Evolutionary conservation across 805 yeast genomes (phyloP).

Genomic region (Spathaspora hagerdaliae): DNA sequence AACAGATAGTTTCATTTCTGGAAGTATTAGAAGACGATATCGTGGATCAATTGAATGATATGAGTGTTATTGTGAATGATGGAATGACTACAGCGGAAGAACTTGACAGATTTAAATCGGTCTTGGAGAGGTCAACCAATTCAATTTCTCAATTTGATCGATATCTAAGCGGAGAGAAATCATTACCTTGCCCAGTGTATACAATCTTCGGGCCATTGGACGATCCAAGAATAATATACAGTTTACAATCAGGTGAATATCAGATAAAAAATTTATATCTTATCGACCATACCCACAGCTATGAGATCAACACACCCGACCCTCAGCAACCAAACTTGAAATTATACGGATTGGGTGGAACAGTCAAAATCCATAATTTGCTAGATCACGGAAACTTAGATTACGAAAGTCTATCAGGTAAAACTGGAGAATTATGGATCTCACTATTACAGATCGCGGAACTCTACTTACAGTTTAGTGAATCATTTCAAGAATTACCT

Average conservation of each 20-base stretch:
- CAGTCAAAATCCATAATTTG: constrained; percentile 59
- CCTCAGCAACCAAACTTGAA: constrained; percentile 45
- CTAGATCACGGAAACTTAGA: constrained; percentile 44
- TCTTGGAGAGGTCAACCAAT: constrained; percentile 4
- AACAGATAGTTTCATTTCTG: constrained; percentile 66
- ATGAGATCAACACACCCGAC: constrained; percentile 34
- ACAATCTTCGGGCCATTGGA: constrained; percentile 76
- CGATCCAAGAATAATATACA: constrained; percentile 63
- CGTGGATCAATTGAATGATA: constrained; percentile 48
- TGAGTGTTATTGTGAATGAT: constrained; percentile 29
- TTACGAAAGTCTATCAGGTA: constrained; percentile 17
- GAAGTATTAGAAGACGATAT: constrained; percentile 49
- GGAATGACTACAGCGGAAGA: constrained; percentile 4
- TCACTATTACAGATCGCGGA: constrained; percentile 69
- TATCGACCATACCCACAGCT: constrained; percentile 55
- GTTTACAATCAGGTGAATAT: constrained; percentile 53
- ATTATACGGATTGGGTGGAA: constrained; percentile 71
- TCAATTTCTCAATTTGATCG: constrained; percentile 15
- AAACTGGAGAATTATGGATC: constrained; percentile 66
- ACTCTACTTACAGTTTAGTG: constrained; percentile 27
- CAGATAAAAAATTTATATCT: constrained; percentile 53
- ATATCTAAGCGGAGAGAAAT: constrained; percentile 32
- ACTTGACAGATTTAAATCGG: constrained; percentile 7
- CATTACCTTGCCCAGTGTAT: constrained; percentile 60
- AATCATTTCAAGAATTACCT: constrained; percentile 25